These are phyloP conservation scores for Malus hybrid DNA, from an alignment of 331 rosid species.

Conservation along the genomic window DNA sequence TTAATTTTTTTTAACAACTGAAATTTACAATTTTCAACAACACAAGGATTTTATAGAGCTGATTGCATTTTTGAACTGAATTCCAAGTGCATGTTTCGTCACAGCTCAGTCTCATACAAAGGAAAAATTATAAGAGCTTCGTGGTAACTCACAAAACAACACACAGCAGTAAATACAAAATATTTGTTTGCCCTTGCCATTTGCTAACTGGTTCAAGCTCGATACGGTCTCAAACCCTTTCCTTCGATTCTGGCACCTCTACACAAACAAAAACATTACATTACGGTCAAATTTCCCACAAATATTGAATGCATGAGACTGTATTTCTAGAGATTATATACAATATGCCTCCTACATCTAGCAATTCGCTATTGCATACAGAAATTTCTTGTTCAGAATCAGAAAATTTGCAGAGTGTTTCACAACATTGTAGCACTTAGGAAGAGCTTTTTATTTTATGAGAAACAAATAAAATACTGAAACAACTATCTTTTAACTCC, in stretches of 20 bases:
- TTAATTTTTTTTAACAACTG: too few relatives aligned
- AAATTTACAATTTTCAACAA: not conserved
- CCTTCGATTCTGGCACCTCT: not conserved
- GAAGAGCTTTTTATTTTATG: too few relatives aligned
- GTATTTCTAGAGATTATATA: not conserved
- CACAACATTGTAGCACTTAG: not conserved
- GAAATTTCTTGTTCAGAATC: not conserved
- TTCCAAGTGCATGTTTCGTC: not conserved
- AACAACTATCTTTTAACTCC: not conserved
- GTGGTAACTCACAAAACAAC: not conserved
- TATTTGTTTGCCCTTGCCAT: not conserved
- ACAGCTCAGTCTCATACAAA: too few relatives aligned
- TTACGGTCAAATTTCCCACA: not conserved
- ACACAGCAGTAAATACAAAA: not conserved
- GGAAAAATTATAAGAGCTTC: too few relatives aligned
- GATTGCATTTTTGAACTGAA: not conserved
- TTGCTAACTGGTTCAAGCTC: conserved; percentile 1
- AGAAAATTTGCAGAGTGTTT: not conserved
- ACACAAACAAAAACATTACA: not conserved
- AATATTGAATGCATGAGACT: not conserved
- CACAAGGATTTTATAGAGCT: not conserved
- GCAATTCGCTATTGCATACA: not conserved
- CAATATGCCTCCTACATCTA: not conserved
- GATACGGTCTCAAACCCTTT: not conserved
- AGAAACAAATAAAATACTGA: too few relatives aligned